These are phyloP conservation scores for Luzula sylvatica DNA, from an alignment of 176 grass and related monocot genomes.

Conservation along the genomic window DNA sequence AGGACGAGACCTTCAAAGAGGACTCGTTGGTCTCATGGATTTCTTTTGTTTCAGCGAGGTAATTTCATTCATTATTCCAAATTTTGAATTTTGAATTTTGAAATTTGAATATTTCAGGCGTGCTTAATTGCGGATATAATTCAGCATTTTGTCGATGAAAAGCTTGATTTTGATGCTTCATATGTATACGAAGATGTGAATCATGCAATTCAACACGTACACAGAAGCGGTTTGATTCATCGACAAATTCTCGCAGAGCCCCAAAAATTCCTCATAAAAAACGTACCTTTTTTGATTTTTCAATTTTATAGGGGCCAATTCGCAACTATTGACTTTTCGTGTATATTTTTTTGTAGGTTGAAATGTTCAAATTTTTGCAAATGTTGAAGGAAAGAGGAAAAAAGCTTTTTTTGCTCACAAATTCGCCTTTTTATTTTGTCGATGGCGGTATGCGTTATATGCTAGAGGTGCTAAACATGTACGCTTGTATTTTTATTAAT, in stretches of 20 bases:
- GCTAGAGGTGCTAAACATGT: constrained; percentile 52
- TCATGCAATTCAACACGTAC: constrained; percentile 87
- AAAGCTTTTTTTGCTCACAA: constrained; percentile 90
- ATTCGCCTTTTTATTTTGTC: constrained; percentile 96
- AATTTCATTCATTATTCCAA: constrained; percentile 10
- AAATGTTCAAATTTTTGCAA: constrained; percentile 60
- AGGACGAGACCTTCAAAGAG: constrained; percentile 52
- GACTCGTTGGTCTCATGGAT: constrained; percentile 95
- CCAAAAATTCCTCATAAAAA: constrained; percentile 82
- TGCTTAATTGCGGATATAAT: constrained; percentile 94
- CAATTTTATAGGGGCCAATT: no score
- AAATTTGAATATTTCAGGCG: constrained; percentile 28
- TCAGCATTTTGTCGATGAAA: constrained; percentile 86
- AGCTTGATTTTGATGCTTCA: constrained; percentile 90
- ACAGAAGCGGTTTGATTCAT: constrained; percentile 81
- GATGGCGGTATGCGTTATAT: constrained; percentile 94
- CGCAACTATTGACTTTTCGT: not conserved
- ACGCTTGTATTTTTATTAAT: not conserved
- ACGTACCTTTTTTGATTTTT: constrained; percentile 47
- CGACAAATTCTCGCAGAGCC: constrained; percentile 80
- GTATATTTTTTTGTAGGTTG: constrained; percentile 38
- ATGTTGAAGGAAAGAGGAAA: constrained; percentile 80
- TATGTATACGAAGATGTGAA: constrained; percentile 95
- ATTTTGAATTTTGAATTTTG: not conserved
- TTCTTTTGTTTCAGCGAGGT: constrained; percentile 99